Evolutionary conservation across 2,329 filamentous ascomycete genomes (phyloP), one percentile per base, ranked within the genome.

Genomic region (Byssoonygena ceratinophila): DNA sequence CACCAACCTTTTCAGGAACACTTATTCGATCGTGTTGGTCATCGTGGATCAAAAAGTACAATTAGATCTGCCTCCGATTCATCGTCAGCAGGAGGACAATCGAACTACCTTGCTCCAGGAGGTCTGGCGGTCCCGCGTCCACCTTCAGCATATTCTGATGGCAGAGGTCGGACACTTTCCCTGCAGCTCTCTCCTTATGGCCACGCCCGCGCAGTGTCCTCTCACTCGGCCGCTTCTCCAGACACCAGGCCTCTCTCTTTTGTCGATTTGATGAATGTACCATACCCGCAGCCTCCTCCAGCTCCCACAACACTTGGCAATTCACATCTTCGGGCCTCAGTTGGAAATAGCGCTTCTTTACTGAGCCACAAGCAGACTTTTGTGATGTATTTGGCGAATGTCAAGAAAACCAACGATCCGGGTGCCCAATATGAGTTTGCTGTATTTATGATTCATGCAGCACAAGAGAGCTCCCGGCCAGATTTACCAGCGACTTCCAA

Each of bases 351-450:
- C 71, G 91, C 91, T 2, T 95, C 90, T 18, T 76, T 98, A 11
- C 78, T 98, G 27, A 90, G 88, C 63, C 84, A 87, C 31, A 87
- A 91, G 64, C 90, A 97, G 71, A 98, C 92, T 1, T 79, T 98
- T 46, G 90, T 97, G 52, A 96, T 97, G 91, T 98, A 98, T 68
- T 81, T 91, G 41, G 84, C 85, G 52, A 98, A 97, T 64, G 87
- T 96, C 54, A 97, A 96, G 73, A 98, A 98, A 74, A 94, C 92
- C 2, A 92, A 85, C 57, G 89, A 96, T 67, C 77, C 84, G 14
- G 83, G 85, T 3, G 86, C 94, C 31, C 89, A 96, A 68, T 97
- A 97, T 68, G 92, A 94, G 27, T 97, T 98, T 70, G 92, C 92
- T 1, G 80, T 97, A 34, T 95, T 94, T 67, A 82, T 98, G 74